Base-by-base conservation (phyloP, 2,329 filamentous ascomycete species). In the Pseudogymnoascus sp. region DNA sequence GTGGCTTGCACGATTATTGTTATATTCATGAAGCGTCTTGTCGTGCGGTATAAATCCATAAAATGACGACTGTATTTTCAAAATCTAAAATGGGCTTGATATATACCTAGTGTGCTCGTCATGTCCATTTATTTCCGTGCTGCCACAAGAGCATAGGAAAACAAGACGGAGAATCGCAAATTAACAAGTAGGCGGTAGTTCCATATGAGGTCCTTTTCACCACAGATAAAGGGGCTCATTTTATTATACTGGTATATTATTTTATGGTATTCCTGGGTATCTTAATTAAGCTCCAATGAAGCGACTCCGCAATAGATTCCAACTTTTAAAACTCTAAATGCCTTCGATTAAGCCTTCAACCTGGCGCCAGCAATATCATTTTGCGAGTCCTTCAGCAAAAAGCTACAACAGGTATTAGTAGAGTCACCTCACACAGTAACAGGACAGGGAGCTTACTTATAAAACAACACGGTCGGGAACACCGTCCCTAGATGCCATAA, bases 401-500 rank as follows among this genome's bases (percentile, higher is more conserved):
- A 97, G 70, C 92, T 96, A 68, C 35, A 16, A 16, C 0, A 14
- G 19, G n/a, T 23, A 59, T 35, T 6, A 62, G 33, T n/a, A 33
- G 26, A 69, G 66, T 41, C 62, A 41, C 19, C 19, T 19, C 19
- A 19, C 19, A 19, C 19, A 19, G 19, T 19, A 19, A 19, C 19
- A 19, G 19, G 12, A 12, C 37, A 16, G 61, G 58, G 38, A 49
- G 86, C 91, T 81, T 78, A 97, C 92, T 89, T 92, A 75, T 99
- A 99, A 90, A 90, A 97, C 79, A 96, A 83, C 59, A 94, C 79
- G 0, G 91, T 91, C 8, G 94, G 94, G 33, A 83, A 83, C 60
- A 99, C 93, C 0, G 94, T 99, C 63, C 92, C 91, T 65, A 96
- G 74, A 81, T 99, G 94, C 94, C 94, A 99, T 66, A 99, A 75